phyloP scores from a whole-genome alignment of 495 filamentous ascomycete genomes.

The Talaromyces adpressus region DNA sequence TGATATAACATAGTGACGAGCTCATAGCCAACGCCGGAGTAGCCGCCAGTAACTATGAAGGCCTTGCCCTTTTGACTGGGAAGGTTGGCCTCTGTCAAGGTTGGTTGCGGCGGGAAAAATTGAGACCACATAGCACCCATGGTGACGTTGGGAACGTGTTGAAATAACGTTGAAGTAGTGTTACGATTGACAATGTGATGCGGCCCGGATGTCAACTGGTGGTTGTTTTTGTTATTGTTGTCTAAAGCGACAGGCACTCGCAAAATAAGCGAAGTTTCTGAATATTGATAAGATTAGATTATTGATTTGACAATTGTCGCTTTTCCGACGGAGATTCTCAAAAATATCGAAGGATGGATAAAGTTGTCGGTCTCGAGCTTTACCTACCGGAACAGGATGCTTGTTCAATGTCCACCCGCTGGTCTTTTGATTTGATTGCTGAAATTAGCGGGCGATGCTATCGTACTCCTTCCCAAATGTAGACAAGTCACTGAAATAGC shows the following conservation, averaged over 20 bases:
- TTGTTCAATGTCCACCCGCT: too few species aligned
- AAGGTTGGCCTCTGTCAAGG: slow-evolving; percentile 23
- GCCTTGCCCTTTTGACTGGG: slow-evolving; percentile 27
- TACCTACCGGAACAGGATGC: background rate
- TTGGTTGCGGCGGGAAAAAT: slow-evolving; percentile 24
- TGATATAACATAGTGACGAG: slow-evolving; percentile 34
- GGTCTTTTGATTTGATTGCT: background rate
- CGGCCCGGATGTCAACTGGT: background rate
- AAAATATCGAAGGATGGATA: background rate
- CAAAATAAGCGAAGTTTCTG: background rate
- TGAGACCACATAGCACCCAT: slow-evolving; percentile 18
- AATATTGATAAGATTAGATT: background rate
- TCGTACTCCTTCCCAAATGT: too few species aligned
- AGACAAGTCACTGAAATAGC: background rate
- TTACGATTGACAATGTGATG: background rate
- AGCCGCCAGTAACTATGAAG: slow-evolving; percentile 34
- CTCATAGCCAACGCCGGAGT: slow-evolving; percentile 35
- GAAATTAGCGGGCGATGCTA: background rate
- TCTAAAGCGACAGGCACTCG: background rate
- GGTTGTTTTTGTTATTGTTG: background rate
- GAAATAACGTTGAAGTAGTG: background rate
- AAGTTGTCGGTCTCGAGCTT: background rate
- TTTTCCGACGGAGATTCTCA: background rate
- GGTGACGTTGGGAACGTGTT: background rate
- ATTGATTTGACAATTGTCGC: background rate